These are phyloP conservation scores for Populus hybrid DNA, from an alignment of 441 rosid genomes.

Conservation along the genomic window DNA sequence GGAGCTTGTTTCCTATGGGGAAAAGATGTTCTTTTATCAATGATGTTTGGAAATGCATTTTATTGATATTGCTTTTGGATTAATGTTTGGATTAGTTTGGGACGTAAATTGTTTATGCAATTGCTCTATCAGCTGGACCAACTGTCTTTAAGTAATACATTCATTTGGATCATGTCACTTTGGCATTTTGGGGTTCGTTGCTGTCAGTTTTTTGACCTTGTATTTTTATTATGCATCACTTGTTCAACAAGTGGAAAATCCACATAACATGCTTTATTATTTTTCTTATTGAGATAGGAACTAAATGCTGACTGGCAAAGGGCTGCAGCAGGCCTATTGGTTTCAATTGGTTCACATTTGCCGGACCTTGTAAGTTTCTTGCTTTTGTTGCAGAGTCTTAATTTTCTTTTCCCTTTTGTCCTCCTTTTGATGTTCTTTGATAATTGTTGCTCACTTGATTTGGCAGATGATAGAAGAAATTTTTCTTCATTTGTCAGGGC, in stretches of 20 bases:
- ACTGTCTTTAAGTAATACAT: not conserved
- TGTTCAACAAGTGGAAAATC: not conserved
- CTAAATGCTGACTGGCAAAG: constrained; percentile 93
- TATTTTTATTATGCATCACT: constrained; percentile 1
- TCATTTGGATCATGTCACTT: not conserved
- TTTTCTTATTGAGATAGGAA: constrained; percentile 50
- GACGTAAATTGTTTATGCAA: not conserved
- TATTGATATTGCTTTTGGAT: not conserved
- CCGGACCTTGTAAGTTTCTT: constrained; percentile 85
- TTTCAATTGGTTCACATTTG: constrained; percentile 84
- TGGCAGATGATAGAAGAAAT: constrained; percentile 98
- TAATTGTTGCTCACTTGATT: constrained; percentile 21
- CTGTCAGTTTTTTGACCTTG: not conserved
- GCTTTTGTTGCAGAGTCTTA: not conserved
- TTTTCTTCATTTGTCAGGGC: constrained; percentile 72
- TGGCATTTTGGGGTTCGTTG: not conserved
- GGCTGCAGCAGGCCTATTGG: constrained; percentile 84
- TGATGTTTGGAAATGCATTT: not conserved
- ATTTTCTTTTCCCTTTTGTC: not conserved
- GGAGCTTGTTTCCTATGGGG: not conserved
- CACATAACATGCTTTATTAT: not conserved
- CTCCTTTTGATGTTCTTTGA: not conserved
- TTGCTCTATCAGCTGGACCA: not conserved
- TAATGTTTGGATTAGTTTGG: not conserved
- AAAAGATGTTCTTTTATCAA: not conserved